Conservation (phyloP, 768 basidiomycete species). For the Clitopilus passeckerianus region DNA sequence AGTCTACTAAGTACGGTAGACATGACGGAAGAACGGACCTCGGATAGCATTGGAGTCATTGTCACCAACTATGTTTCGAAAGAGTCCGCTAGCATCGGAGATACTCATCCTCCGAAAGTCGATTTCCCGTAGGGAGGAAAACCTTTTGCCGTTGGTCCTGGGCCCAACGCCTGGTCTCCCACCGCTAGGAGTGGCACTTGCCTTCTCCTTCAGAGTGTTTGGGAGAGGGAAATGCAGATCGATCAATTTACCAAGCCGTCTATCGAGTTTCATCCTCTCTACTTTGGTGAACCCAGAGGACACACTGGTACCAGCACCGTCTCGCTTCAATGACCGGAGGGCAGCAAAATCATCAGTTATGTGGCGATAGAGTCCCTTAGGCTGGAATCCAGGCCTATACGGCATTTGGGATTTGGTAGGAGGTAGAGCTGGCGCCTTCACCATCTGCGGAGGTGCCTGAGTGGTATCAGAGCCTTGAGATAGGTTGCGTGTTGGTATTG, state of each 20-base stretch:
- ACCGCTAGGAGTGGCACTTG: conserved; percentile 4
- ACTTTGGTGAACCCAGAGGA: conserved; percentile 41
- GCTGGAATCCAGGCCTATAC: conserved; percentile 92
- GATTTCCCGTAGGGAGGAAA: conserved; percentile 73
- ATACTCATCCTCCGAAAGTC: conserved; percentile 54
- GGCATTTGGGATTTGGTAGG: conserved; percentile 36
- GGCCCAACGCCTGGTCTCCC: conserved; percentile 11
- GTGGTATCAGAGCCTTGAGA: background rate
- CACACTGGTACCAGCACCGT: conserved; percentile 29
- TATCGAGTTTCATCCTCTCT: conserved; percentile 79
- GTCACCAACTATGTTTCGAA: conserved; percentile 53
- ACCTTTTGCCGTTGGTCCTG: conserved; percentile 30
- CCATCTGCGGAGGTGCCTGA: background rate
- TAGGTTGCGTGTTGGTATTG: background rate
- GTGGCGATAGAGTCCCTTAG: conserved; percentile 74
- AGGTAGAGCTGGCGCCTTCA: background rate
- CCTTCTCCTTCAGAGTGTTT: conserved; percentile 6
- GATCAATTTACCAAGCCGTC: conserved; percentile 86
- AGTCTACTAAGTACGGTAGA: background rate
- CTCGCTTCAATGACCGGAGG: conserved; percentile 30
- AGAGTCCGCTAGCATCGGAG: conserved; percentile 59
- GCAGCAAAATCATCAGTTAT: conserved; percentile 81
- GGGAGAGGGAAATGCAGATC: conserved; percentile 57
- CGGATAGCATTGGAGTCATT: conserved; percentile 60
- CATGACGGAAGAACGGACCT: conserved; percentile 37